Conservation (phyloP, 352 stramenopile species). For the Aphanomyces stellatus region DNA sequence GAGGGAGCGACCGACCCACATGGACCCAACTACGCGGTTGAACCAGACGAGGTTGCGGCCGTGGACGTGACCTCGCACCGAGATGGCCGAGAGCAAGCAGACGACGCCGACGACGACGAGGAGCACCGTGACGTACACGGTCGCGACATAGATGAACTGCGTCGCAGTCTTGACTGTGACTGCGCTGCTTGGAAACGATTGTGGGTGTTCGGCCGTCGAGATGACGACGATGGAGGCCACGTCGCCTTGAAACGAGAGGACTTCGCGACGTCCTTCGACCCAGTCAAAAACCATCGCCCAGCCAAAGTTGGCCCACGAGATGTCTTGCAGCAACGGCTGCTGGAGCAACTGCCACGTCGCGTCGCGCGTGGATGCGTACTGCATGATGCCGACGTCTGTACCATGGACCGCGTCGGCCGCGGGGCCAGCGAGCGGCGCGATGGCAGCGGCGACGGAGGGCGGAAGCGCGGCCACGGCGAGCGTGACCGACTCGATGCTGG, state of each 20-base stretch:
- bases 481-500: too few species aligned
- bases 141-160: too few species aligned
- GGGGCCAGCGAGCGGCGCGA: too few species aligned
- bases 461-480: too few species aligned
- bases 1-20: not conserved
- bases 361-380: not conserved
- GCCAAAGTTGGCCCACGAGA: not conserved
- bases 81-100: not conserved
- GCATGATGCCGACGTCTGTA: too few species aligned
- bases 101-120: not conserved
- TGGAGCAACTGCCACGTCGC: not conserved
- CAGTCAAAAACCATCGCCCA: not conserved
- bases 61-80: not conserved
- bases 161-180: too few species aligned
- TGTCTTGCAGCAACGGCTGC: not conserved
- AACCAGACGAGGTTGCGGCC: not conserved
- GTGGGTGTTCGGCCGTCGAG: too few species aligned
- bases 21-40: not conserved
- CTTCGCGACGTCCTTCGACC: not conserved
- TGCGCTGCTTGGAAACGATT: too few species aligned
- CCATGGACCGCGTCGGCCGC: not conserved
- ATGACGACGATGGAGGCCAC: too few species aligned
- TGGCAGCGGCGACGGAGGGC: too few species aligned
- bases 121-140: not conserved
- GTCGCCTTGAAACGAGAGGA: constrained; percentile 11